phyloP scores from a whole-genome alignment of 192 early-diverging fungal genomes.

The Chytriomyces hyalinus region DNA sequence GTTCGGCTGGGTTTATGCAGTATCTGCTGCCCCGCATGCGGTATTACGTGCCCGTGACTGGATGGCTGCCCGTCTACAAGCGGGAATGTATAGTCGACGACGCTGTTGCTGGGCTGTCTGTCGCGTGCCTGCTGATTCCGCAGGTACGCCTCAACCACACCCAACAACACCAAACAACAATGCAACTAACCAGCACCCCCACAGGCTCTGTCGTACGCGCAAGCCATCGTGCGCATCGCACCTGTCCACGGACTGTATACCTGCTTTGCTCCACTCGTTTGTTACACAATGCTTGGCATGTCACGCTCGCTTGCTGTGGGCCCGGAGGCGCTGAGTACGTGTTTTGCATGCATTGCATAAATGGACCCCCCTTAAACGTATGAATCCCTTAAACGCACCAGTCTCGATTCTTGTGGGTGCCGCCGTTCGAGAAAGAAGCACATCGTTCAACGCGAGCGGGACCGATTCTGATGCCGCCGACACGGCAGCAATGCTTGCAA shows the following conservation, averaged over 20 bases:
- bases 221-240: constrained; percentile 79
- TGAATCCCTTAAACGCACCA: constrained; percentile 46
- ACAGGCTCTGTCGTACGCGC: constrained; percentile 81
- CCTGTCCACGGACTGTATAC: constrained; percentile 93
- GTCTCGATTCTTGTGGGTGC: constrained; percentile 85
- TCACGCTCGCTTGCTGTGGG: constrained; percentile 89
- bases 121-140: constrained; percentile 58
- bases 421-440: constrained; percentile 53
- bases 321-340: constrained; percentile 73
- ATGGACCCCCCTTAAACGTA: no score
- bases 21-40: constrained; percentile 62
- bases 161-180: no score
- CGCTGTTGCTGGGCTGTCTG: constrained; percentile 84
- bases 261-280: constrained; percentile 77
- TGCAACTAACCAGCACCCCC: no score
- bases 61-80: constrained; percentile 89
- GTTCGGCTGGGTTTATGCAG: neutral
- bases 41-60: constrained; percentile 93
- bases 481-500: constrained; percentile 71
- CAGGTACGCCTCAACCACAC: constrained; percentile 16
- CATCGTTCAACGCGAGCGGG: no score
- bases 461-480: constrained; percentile 36
- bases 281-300: constrained; percentile 92
- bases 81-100: constrained; percentile 71
- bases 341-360: neutral